phyloP scores from a whole-genome alignment of 116 monocot genomes.

The Trichopus zeylanicus region DNA sequence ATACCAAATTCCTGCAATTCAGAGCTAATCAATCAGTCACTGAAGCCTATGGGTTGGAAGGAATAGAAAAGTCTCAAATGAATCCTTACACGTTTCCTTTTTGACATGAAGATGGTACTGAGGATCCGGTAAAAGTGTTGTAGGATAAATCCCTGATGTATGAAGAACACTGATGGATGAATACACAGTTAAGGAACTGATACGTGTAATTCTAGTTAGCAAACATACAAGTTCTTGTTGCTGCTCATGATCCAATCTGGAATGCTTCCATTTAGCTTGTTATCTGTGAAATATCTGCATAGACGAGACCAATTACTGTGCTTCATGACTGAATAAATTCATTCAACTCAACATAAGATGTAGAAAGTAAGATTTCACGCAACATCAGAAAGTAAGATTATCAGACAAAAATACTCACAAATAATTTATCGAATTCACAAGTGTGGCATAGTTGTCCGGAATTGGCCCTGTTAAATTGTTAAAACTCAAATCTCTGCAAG shows the following conservation, averaged over 20 bases:
- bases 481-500: slow-evolving; percentile 73
- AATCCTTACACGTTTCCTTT: slow-evolving; percentile 30
- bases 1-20: slow-evolving; percentile 41
- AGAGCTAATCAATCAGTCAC: not conserved
- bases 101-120: slow-evolving; percentile 24
- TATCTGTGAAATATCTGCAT: slow-evolving; percentile 54
- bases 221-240: slow-evolving; percentile 38
- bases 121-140: slow-evolving; percentile 48
- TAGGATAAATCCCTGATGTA: slow-evolving; percentile 71
- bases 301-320: not conserved
- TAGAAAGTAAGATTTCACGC: not conserved
- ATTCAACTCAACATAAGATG: not conserved
- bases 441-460: slow-evolving; percentile 19
- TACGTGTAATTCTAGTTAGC: not conserved
- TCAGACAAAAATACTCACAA: slow-evolving; percentile 22
- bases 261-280: slow-evolving; percentile 57
- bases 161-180: not conserved
- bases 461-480: slow-evolving; percentile 55
- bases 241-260: slow-evolving; percentile 49
- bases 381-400: not conserved
- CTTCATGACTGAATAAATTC: too few relatives aligned
- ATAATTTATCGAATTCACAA: slow-evolving; percentile 15
- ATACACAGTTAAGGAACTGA: not conserved
- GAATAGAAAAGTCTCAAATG: not conserved
- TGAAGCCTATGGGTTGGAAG: not conserved